These are phyloP conservation scores for Hypoxylon sp. DNA, from an alignment of 2,329 filamentous ascomycete genomes.

Conservation along the genomic window DNA sequence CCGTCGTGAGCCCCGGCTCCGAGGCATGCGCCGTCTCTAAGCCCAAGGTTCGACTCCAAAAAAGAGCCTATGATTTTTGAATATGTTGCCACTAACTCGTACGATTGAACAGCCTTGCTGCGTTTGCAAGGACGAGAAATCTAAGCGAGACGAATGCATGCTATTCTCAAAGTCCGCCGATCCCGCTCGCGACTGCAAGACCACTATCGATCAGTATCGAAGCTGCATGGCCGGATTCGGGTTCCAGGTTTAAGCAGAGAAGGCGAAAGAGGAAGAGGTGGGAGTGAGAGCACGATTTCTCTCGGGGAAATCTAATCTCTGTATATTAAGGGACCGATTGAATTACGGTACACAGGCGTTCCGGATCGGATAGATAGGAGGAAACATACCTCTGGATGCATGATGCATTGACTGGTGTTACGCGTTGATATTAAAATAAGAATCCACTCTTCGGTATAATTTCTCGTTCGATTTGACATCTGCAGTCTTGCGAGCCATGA, in stretches of 20 bases:
- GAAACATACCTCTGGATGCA: conserved; percentile 25
- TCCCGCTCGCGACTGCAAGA: conserved; percentile 85
- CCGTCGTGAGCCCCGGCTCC: conserved; percentile 39
- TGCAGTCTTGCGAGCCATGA: conserved; percentile 23
- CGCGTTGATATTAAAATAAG: conserved; percentile 32
- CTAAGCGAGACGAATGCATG: conserved; percentile 97
- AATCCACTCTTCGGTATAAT: conserved; percentile 44
- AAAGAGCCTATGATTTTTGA: background rate
- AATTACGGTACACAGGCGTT: conserved; percentile 38
- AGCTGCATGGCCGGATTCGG: conserved; percentile 94
- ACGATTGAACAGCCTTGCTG: conserved; percentile 83
- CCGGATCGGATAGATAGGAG: conserved; percentile 36
- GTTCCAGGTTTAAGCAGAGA: conserved; percentile 74
- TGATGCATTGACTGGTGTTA: conserved; percentile 40
- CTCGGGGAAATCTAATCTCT: conserved; percentile 12
- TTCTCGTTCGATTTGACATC: conserved; percentile 39
- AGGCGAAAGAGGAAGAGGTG: background rate
- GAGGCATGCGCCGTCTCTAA: conserved; percentile 49
- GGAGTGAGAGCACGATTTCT: background rate
- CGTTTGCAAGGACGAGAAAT: conserved; percentile 96
- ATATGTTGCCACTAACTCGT: conserved; percentile 21
- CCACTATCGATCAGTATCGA: conserved; percentile 87
- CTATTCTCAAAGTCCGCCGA: conserved; percentile 91
- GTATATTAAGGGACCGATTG: conserved; percentile 38
- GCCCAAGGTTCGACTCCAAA: conserved; percentile 51